phyloP scores from a whole-genome alignment of 1,284 basidiomycete genomes.

The Cutaneotrichosporon dermatis region DNA sequence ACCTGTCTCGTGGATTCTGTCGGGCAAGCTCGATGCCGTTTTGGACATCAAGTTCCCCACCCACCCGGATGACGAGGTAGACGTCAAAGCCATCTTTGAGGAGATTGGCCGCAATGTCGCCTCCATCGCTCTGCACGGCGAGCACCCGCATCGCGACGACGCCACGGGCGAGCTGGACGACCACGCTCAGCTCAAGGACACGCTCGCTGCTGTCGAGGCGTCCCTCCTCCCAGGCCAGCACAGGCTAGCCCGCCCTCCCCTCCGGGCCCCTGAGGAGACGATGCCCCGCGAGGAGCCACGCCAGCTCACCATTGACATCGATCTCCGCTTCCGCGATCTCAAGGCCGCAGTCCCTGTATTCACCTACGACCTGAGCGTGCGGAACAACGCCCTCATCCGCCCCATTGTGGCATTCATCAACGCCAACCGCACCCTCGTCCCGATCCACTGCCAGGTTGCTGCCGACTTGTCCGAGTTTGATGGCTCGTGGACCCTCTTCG shows the following conservation, averaged over 20 bases:
- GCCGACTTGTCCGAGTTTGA: conserved; percentile 77
- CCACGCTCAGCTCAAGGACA: conserved; percentile 50
- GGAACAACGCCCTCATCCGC: conserved; percentile 88
- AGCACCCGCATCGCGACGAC: conserved; percentile 40
- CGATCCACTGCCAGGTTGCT: conserved; percentile 79
- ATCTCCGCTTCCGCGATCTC: conserved; percentile 89
- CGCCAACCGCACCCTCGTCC: conserved; percentile 83
- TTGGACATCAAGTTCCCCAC: conserved; percentile 96
- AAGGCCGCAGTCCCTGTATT: conserved; percentile 94
- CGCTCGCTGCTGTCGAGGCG: conserved; percentile 50
- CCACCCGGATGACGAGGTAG: conserved; percentile 63
- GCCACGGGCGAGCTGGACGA: conserved; percentile 11
- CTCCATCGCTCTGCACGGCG: conserved; percentile 46
- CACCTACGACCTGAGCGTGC: conserved; percentile 78
- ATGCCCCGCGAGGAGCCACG: conserved; percentile 22
- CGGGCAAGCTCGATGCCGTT: conserved; percentile 93
- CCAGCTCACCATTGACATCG: conserved; percentile 76
- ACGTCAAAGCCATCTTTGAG: conserved; percentile 81
- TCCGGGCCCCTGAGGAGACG: conserved; percentile 61
- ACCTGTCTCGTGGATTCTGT: conserved; percentile 93
- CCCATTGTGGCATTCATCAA: conserved; percentile 99
- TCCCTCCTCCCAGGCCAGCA: conserved; percentile 79
- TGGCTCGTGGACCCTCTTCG: conserved; percentile 69
- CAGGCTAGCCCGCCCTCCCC: conserved; percentile 76
- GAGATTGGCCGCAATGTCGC: conserved; percentile 83